Evolutionary conservation across 1,284 basidiomycete genomes (phyloP).

Genomic region (Leccinum angustisporum): DNA sequence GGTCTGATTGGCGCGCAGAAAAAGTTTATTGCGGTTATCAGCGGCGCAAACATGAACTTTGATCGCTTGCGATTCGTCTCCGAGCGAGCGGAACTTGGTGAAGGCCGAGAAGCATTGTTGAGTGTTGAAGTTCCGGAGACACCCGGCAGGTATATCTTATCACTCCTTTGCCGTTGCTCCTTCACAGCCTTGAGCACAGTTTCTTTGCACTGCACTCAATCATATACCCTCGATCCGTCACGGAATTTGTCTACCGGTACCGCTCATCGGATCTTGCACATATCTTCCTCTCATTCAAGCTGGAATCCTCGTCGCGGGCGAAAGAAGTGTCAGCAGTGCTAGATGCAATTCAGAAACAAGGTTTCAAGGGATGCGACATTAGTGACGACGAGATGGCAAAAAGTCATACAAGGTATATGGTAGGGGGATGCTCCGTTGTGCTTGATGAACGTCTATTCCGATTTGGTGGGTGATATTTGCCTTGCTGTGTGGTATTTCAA

Average conservation of each 20-base stretch:
- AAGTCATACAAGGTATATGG: conserved; percentile 91
- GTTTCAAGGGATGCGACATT: conserved; percentile 87
- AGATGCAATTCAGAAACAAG: conserved; percentile 56
- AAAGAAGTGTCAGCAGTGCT: conserved; percentile 74
- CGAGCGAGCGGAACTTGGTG: conserved; percentile 96
- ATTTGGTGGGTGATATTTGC: conserved; percentile 67
- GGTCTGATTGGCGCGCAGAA: conserved; percentile 81
- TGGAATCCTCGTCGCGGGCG: conserved; percentile 62
- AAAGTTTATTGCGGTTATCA: conserved; percentile 89
- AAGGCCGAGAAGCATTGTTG: conserved; percentile 90
- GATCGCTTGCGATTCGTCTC: conserved; percentile 94
- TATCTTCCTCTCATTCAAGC: conserved; percentile 89
- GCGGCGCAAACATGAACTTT: conserved; percentile 99
- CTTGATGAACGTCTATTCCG: conserved; percentile 88
- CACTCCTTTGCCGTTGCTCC: conserved; percentile 2
- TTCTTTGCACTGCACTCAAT: conserved; percentile 86
- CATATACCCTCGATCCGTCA: conserved; percentile 89
- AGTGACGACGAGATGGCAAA: conserved; percentile 97
- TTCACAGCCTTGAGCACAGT: conserved; percentile 42
- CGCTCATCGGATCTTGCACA: conserved; percentile 70
- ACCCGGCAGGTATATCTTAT: conserved; percentile 72
- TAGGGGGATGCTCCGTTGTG: conserved; percentile 81
- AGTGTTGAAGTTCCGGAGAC: conserved; percentile 92
- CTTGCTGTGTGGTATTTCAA: neutral
- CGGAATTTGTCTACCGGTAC: conserved; percentile 97